These are phyloP conservation scores for Aspergillus sclerotioniger DNA, from an alignment of 495 filamentous ascomycete genomes.

Conservation along the genomic window DNA sequence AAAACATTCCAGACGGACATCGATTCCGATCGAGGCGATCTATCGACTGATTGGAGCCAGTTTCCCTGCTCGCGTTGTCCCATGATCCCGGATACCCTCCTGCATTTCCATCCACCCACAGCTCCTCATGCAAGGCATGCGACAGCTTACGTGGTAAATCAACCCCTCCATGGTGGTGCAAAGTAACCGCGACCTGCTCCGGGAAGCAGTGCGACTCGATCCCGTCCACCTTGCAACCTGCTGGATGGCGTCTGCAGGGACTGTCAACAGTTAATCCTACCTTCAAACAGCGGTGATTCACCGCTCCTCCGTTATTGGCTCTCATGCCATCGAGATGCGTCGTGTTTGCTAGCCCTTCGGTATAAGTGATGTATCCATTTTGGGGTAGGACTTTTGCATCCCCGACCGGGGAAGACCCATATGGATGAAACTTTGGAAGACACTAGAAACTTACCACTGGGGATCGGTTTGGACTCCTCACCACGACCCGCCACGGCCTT, in stretches of 20 bases:
- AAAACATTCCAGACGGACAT: conserved; percentile 2
- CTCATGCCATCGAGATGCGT: conserved; percentile 6
- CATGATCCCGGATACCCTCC: conserved; percentile 17
- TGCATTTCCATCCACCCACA: conserved; percentile 10
- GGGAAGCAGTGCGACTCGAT: background rate
- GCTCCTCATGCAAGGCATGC: conserved; percentile 5
- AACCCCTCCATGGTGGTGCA: background rate
- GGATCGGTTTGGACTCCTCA: background rate
- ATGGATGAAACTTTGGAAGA: background rate
- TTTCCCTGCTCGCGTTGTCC: conserved; percentile 2
- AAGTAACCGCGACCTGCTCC: background rate
- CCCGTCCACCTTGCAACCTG: background rate
- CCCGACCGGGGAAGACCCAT: background rate
- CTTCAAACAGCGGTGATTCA: conserved; percentile 17
- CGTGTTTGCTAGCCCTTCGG: background rate
- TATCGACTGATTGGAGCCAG: conserved; percentile 8
- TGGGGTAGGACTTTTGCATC: background rate
- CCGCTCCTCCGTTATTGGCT: conserved; percentile 17
- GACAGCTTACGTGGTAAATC: conserved; percentile 8
- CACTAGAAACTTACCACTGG: background rate
- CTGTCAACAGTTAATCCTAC: background rate
- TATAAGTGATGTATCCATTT: background rate
- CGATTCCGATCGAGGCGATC: background rate
- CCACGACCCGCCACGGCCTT: conserved; percentile 8
- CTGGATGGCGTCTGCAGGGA: conserved; percentile 5